These are phyloP conservation scores for Alliaria petiolata DNA, from an alignment of 345 rosid species.

Conservation along the genomic window DNA sequence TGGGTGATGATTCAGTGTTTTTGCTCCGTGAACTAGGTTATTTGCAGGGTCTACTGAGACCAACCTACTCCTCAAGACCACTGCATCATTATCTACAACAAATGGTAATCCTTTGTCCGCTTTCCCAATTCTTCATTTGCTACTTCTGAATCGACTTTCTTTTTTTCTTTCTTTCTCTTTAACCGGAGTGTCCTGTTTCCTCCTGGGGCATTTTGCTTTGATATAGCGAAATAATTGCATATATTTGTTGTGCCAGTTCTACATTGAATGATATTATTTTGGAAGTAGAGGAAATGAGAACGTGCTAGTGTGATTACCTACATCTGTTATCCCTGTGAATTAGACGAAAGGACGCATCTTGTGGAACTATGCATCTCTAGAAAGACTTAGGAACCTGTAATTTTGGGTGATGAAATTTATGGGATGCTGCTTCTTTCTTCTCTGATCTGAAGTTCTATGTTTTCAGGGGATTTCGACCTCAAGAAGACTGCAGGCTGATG, in stretches of 20 bases:
- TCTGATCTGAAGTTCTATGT: constrained; percentile 3
- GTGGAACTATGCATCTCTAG: neutral
- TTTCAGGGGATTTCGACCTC: constrained; percentile 75
- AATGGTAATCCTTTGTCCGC: constrained; percentile 42
- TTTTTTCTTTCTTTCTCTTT: too few species aligned
- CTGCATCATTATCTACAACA: constrained; percentile 64
- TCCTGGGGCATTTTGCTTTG: neutral
- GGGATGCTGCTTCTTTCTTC: neutral
- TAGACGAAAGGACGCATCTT: neutral
- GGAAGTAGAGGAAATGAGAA: neutral
- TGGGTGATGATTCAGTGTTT: neutral
- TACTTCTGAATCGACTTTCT: too few species aligned
- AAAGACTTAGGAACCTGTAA: neutral
- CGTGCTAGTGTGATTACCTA: neutral
- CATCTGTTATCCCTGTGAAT: neutral
- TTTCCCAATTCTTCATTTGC: neutral
- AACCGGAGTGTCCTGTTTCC: neutral
- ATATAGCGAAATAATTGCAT: neutral
- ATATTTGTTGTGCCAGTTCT: neutral
- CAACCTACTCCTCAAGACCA: constrained; percentile 43
- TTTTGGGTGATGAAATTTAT: neutral
- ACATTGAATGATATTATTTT: neutral
- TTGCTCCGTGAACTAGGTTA: constrained; percentile 44
- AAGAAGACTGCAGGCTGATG: constrained; percentile 53
- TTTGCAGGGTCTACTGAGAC: constrained; percentile 40